A percentile compares a stretch with the other conserved stretches of the same genome.
phyloP scores from a whole-genome alignment of 371 early-diverging fungal genomes.

The Lichtheimia corymbifera region DNA sequence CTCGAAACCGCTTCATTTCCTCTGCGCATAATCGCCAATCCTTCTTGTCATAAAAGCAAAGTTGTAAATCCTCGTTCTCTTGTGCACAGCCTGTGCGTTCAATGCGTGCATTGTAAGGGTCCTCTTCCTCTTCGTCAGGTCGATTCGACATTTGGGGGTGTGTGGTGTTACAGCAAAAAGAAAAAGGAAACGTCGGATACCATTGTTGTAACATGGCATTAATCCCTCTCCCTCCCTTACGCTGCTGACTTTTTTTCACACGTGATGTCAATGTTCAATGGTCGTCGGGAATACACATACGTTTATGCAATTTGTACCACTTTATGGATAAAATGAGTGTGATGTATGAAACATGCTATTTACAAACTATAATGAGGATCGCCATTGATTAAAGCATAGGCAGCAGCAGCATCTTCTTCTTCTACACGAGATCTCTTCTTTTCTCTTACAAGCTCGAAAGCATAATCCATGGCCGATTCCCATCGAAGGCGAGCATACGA shows the following conservation, averaged over 20 bases:
- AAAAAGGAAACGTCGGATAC: not conserved
- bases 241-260: too few relatives aligned
- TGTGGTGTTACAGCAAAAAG: not conserved
- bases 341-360: too few relatives aligned
- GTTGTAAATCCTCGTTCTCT: constrained; percentile 74
- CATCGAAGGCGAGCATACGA: constrained; percentile 37
- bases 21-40: constrained; percentile 79
- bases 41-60: constrained; percentile 74
- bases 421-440: not conserved
- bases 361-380: too few relatives aligned
- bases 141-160: constrained; percentile 5
- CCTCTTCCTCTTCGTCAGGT: constrained; percentile 52
- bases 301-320: too few relatives aligned
- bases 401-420: too few relatives aligned
- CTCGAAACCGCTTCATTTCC: constrained; percentile 73
- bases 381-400: too few relatives aligned
- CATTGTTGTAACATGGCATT: too few relatives aligned
- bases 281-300: too few relatives aligned
- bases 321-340: too few relatives aligned
- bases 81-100: constrained; percentile 69
- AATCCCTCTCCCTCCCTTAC: too few relatives aligned
- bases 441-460: constrained; percentile 1
- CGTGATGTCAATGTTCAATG: too few relatives aligned
- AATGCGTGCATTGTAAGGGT: constrained; percentile 67
- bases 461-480: constrained; percentile 32